Percentiles rank a stretch among this genome's conserved stretches.
Evolutionary conservation across 768 basidiomycete species (phyloP).

Genomic region (Amanita thiersii): DNA sequence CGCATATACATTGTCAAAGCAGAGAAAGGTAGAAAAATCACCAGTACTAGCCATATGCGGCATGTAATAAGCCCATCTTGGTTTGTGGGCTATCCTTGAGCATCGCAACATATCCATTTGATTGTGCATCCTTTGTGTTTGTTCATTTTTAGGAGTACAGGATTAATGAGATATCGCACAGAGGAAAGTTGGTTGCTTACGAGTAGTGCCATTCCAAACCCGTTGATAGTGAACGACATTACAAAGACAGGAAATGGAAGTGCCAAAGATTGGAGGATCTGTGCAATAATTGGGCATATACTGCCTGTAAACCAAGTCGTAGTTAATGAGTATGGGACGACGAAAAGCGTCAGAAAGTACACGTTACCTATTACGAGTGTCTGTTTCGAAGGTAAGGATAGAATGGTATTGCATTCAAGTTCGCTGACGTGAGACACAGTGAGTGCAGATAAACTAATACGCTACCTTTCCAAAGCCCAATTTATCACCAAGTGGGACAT

Average conservation of each 20-base stretch:
- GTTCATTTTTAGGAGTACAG: slow-evolving; percentile 15
- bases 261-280: slow-evolving; percentile 42
- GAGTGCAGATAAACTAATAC: slow-evolving; percentile 9
- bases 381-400: slow-evolving; percentile 8
- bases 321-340: not conserved
- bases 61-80: slow-evolving; percentile 68
- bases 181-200: slow-evolving; percentile 19
- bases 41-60: slow-evolving; percentile 42
- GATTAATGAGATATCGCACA: not conserved
- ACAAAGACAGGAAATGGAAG: slow-evolving; percentile 62
- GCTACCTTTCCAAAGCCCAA: slow-evolving; percentile 37
- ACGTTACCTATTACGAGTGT: slow-evolving; percentile 14
- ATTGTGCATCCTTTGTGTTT: slow-evolving; percentile 48
- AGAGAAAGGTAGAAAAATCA: not conserved
- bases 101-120: slow-evolving; percentile 61
- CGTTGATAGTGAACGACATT: slow-evolving; percentile 35
- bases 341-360: not conserved
- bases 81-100: slow-evolving; percentile 44
- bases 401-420: not conserved
- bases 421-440: too few species aligned
- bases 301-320: slow-evolving; percentile 33
- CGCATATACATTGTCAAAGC: not conserved
- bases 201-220: slow-evolving; percentile 34
- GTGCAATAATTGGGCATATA: slow-evolving; percentile 43
- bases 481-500: slow-evolving; percentile 27